Conservation (phyloP, 371 early-diverging fungal species). For the Syncephalis plumigaleata region DNA sequence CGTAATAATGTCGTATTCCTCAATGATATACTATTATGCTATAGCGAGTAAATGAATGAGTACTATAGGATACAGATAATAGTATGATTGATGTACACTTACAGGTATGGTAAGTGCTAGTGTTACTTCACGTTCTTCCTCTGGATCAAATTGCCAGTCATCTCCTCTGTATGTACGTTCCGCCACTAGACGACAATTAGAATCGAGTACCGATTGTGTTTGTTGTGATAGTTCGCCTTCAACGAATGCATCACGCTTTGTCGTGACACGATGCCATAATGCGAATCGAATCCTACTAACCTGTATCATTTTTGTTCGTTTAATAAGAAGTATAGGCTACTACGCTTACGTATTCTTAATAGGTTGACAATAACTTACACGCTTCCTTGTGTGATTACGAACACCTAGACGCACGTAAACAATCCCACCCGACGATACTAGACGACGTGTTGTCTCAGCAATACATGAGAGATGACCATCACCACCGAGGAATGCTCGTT, state of each 20-base stretch:
- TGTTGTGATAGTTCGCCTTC: background rate
- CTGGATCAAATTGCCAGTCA: background rate
- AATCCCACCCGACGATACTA: constrained; percentile 16
- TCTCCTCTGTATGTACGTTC: background rate
- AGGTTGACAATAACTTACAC: constrained; percentile 3
- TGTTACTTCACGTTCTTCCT: background rate
- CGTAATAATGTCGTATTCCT: constrained; percentile 11
- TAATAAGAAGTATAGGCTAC: too few relatives aligned
- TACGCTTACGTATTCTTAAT: background rate
- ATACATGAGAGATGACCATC: constrained; percentile 13
- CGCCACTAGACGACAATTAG: background rate
- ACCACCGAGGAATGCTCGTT: constrained; percentile 15
- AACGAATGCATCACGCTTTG: background rate
- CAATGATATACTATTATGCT: constrained; percentile 3
- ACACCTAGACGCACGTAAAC: constrained; percentile 14
- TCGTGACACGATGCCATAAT: background rate
- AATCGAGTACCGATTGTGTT: too few relatives aligned
- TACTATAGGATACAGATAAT: too few relatives aligned
- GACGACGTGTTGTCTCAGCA: constrained; percentile 11
- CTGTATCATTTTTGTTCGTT: background rate
- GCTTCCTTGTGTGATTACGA: constrained; percentile 14
- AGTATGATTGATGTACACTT: too few relatives aligned
- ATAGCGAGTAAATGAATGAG: background rate
- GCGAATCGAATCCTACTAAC: constrained; percentile 1
- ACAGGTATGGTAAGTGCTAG: background rate